A percentile compares a stretch with the other conserved stretches of the same genome.
These are phyloP conservation scores for Tetracentron sinense DNA, from an alignment of 164 flowering plant species.

Conservation along the genomic window DNA sequence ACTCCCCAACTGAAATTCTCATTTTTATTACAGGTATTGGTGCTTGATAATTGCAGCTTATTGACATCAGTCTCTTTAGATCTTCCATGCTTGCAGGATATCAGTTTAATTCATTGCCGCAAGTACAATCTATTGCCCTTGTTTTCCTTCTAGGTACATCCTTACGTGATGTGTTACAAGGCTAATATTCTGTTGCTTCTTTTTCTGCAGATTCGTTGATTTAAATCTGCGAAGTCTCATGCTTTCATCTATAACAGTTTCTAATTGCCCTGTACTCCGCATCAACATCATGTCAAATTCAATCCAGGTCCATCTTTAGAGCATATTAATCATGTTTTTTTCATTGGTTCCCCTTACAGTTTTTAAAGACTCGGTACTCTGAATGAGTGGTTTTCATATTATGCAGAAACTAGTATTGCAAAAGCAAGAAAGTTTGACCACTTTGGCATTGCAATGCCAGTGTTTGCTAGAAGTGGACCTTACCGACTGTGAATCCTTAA, in stretches of 20 bases:
- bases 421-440: constrained; percentile 76
- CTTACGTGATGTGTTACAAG: not conserved
- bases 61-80: constrained; percentile 77
- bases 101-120: constrained; percentile 85
- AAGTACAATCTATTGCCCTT: constrained; percentile 43
- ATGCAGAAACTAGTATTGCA: constrained; percentile 90
- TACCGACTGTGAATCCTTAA: constrained; percentile 87
- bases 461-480: constrained; percentile 88
- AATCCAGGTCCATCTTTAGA: constrained; percentile 45
- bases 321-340: not conserved
- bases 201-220: no score
- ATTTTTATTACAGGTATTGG: constrained; percentile 58
- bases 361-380: not conserved
- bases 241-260: constrained; percentile 75
- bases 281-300: constrained; percentile 70
- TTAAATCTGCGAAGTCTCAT: constrained; percentile 45
- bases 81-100: constrained; percentile 60
- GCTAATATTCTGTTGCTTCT: not conserved
- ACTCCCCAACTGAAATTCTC: not conserved
- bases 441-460: constrained; percentile 67
- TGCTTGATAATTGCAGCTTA: constrained; percentile 78
- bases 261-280: constrained; percentile 80
- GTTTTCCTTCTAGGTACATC: not conserved
- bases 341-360: not conserved
- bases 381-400: constrained; percentile 6